Conservation (phyloP, 208 protist genomes). For the Leishmania gerbilli region DNA sequence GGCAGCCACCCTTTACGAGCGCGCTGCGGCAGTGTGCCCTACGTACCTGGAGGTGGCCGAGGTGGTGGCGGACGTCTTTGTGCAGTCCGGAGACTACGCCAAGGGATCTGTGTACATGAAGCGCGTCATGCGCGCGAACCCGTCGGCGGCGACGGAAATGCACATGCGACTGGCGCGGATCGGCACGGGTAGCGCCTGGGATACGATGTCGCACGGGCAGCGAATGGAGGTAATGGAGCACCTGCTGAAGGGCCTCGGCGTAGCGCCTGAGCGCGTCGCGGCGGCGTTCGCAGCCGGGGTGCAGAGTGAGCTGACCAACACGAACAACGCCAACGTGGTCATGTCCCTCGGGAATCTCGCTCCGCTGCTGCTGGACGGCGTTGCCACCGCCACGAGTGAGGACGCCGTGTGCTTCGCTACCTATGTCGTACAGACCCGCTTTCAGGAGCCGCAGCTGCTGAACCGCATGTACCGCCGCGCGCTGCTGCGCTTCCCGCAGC, state of each 20-base stretch:
- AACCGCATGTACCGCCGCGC: constrained; percentile 69
- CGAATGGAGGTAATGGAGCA: constrained; percentile 61
- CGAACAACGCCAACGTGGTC: neutral
- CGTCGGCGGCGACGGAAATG: constrained; percentile 33
- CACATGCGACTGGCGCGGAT: constrained; percentile 45
- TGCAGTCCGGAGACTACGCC: constrained; percentile 61
- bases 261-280: constrained; percentile 20
- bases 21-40: constrained; percentile 48
- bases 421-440: constrained; percentile 71
- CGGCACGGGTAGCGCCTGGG: constrained; percentile 51
- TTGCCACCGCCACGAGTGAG: constrained; percentile 49
- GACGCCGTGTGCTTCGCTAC: constrained; percentile 70
- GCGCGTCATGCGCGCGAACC: constrained; percentile 35
- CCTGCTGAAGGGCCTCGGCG: constrained; percentile 54
- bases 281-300: constrained; percentile 8
- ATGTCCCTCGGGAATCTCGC: constrained; percentile 30
- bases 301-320: constrained; percentile 5
- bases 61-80: constrained; percentile 71
- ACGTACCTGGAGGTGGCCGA: constrained; percentile 56
- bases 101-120: constrained; percentile 59
- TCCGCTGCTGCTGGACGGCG: constrained; percentile 50
- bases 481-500: constrained; percentile 52
- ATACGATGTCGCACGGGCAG: constrained; percentile 35
- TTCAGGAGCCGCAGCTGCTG: constrained; percentile 54
- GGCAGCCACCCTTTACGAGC: constrained; percentile 62